Percentiles rank a stretch among this genome's conserved stretches.
These are phyloP conservation scores for Pilasporangium apinafurcum DNA, from an alignment of 352 stramenopile genomes.

Conservation along the genomic window DNA sequence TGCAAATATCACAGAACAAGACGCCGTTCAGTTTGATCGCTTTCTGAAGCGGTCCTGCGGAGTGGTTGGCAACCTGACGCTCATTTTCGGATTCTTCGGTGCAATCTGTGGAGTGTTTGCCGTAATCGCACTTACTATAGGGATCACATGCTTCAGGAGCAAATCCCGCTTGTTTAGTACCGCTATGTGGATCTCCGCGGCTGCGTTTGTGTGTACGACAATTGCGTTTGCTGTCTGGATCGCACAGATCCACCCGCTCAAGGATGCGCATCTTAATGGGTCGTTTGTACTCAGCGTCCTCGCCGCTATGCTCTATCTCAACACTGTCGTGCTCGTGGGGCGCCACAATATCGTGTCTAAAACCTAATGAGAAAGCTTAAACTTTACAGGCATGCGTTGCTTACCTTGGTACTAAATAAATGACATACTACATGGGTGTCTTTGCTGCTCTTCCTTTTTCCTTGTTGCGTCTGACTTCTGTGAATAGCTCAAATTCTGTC, in stretches of 20 bases:
- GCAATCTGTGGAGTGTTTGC: slow-evolving; percentile 27
- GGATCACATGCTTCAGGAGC: slow-evolving; percentile 70
- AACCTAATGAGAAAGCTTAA: no score
- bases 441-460: no score
- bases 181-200: slow-evolving; percentile 32
- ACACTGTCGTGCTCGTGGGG: slow-evolving; percentile 20
- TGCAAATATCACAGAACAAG: slow-evolving; percentile 35
- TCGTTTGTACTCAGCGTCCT: slow-evolving; percentile 53
- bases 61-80: slow-evolving; percentile 26
- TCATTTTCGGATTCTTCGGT: slow-evolving; percentile 41
- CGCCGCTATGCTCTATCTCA: slow-evolving; percentile 40
- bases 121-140: slow-evolving; percentile 42
- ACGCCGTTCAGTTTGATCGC: slow-evolving; percentile 38
- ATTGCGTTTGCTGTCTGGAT: slow-evolving; percentile 58
- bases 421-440: no score
- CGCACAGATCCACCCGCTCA: slow-evolving; percentile 39
- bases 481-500: no score
- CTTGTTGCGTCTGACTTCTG: no score
- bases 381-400: no score
- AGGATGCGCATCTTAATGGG: slow-evolving; percentile 51
- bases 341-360: no score
- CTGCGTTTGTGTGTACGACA: slow-evolving; percentile 33
- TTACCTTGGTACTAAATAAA: no score
- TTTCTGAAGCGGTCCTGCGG: slow-evolving; percentile 65
- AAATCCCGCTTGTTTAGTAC: slow-evolving; percentile 44